These are phyloP conservation scores for Sphaerulina musiva DNA, from an alignment of 2,329 filamentous ascomycete genomes.

Conservation along the genomic window DNA sequence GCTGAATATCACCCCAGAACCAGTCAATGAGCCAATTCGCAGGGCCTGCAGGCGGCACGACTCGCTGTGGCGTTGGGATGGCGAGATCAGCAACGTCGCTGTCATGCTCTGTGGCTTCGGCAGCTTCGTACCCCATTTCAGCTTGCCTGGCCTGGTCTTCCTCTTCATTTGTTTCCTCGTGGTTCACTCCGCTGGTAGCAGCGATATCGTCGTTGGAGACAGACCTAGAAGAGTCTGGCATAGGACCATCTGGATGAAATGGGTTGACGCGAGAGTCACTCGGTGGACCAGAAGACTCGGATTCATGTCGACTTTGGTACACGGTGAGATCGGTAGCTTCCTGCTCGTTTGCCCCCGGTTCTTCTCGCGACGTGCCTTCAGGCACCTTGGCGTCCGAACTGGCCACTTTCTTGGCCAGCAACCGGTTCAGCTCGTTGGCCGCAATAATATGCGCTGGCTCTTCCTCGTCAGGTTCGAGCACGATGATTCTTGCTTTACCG, in stretches of 20 bases:
- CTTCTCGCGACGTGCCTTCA: too few relatives aligned
- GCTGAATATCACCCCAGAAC: conserved; percentile 44
- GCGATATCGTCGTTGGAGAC: too few relatives aligned
- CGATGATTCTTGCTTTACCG: conserved; percentile 21
- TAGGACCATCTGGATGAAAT: conserved; percentile 18
- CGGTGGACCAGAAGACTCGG: too few relatives aligned
- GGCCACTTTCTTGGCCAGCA: not conserved
- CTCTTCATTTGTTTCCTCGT: not conserved
- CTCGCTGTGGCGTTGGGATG: not conserved
- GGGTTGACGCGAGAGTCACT: conserved; percentile 2
- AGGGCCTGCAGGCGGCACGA: not conserved
- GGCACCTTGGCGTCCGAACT: not conserved
- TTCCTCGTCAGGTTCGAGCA: conserved; percentile 24
- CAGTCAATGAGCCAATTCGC: conserved; percentile 38
- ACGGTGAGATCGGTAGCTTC: too few relatives aligned
- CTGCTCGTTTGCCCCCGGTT: too few relatives aligned
- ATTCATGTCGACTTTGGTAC: too few relatives aligned
- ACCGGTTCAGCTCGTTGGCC: conserved; percentile 7
- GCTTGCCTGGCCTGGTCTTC: conserved; percentile 2
- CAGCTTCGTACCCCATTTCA: conserved; percentile 5
- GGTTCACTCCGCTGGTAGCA: not conserved
- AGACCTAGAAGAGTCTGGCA: not conserved
- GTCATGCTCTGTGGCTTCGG: not conserved
- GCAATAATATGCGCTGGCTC: conserved; percentile 9
- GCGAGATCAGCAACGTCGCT: not conserved